Evolutionary conservation across 768 basidiomycete species (phyloP), one percentile per base, ranked within the genome.

Genomic region (Pleurotus sapidus): DNA sequence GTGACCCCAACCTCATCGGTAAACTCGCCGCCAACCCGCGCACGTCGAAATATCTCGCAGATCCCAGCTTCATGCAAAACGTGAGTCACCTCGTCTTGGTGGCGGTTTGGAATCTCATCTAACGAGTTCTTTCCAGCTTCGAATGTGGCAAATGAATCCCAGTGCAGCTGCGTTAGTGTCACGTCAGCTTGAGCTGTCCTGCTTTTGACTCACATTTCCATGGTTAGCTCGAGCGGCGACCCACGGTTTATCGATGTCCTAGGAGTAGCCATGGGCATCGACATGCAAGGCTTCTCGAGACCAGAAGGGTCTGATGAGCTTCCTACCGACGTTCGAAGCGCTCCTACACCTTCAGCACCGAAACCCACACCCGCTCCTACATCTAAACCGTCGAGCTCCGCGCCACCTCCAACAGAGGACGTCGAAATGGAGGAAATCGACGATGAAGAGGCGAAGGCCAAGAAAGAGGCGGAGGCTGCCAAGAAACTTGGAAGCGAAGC

Each of bases 201-300:
- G 1, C 30, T 8, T 34, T 34, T 34, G 8, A 34, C 30, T 34
- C 9, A 34, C 11, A 34, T 34, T 11, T 34, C 9, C 8, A 34
- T 34, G 9, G 8, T 34, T 3, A 34, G 30, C 4, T 34, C 30
- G 8, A 34, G 30, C 11, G 30, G 30, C 59, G 95, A 98, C 72
- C 86, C 95, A 37, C 84, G 95, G 58, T 94, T 97, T 93, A 92
- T 94, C 70, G 89, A 92, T 67, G 94, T 94, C 14, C 77, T 98
- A 45, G 95, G 95, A 59, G 95, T 86, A 9, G 81, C 93, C 57
- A 93, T 98, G 89, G 93, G 93, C 34, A 81, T 98, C 63, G 93
- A 98, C 72, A 83, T 98, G 73, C 87, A 91, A 72, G 93, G 89
- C 57, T 89, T 91, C 70, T 79, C 84, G 51, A 81, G 94, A 56